Conservation (phyloP, 169 alveolate genomes). For the Eimeria acervulina region DNA sequence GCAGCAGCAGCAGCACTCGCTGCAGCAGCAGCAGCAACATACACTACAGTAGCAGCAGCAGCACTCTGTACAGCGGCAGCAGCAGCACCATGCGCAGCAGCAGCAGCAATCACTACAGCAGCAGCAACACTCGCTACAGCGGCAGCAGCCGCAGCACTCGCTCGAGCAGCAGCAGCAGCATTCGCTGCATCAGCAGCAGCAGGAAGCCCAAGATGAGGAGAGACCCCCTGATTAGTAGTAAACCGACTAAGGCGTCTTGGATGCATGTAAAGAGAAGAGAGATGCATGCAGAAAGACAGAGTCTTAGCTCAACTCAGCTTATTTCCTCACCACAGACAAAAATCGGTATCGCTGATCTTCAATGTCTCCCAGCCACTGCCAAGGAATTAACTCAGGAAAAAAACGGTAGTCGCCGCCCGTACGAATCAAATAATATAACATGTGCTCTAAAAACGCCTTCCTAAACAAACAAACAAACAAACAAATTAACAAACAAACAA, state of each 20-base stretch:
- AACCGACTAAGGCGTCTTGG: too few species aligned
- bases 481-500: too few species aligned
- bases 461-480: slow-evolving; percentile 4
- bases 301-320: neutral
- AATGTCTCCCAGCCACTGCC: slow-evolving; percentile 93
- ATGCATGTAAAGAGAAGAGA: neutral
- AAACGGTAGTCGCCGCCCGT: slow-evolving; percentile 92
- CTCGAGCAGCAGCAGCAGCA: too few species aligned
- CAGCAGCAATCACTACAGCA: too few species aligned
- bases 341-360: slow-evolving; percentile 90
- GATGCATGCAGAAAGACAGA: neutral
- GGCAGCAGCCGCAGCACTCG: too few species aligned
- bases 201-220: too few species aligned
- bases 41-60: too few species aligned
- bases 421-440: slow-evolving; percentile 90
- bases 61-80: too few species aligned
- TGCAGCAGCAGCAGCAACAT: neutral
- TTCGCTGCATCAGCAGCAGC: too few species aligned
- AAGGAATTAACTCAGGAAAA: slow-evolving; percentile 92
- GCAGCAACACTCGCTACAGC: too few species aligned
- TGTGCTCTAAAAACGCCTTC: slow-evolving; percentile 91
- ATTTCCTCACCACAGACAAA: slow-evolving; percentile 89
- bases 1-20: neutral
- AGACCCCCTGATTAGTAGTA: too few species aligned
- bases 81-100: too few species aligned